phyloP scores from a whole-genome alignment of 441 rosid species.

The Croton laevigatus region DNA sequence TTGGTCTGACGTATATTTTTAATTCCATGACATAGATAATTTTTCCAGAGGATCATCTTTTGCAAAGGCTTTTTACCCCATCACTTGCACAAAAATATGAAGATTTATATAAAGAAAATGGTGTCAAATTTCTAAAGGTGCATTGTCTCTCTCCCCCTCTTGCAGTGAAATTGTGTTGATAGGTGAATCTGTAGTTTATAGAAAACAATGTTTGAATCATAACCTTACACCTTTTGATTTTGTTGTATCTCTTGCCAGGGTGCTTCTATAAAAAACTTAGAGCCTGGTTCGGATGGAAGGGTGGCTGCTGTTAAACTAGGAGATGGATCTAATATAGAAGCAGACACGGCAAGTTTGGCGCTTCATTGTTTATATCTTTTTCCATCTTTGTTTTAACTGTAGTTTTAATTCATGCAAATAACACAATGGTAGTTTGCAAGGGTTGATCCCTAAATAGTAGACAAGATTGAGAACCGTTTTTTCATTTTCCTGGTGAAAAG shows the following conservation, averaged over 20 bases:
- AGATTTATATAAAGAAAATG: constrained; percentile 72
- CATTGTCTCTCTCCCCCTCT: constrained; percentile 4
- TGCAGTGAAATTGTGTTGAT: neutral
- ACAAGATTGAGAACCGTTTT: too few species aligned
- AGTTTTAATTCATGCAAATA: neutral
- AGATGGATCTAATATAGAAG: constrained; percentile 77
- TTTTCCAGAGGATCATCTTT: constrained; percentile 78
- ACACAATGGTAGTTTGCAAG: neutral
- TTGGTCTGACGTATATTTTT: neutral
- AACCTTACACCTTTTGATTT: constrained; percentile 14
- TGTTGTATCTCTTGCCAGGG: constrained; percentile 49
- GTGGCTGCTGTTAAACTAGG: constrained; percentile 72
- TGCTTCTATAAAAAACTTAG: constrained; percentile 62
- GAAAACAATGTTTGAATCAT: neutral
- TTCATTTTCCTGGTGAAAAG: neutral
- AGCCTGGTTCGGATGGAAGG: constrained; percentile 71
- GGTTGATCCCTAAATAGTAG: too few species aligned
- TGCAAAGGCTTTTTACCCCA: constrained; percentile 89
- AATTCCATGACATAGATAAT: constrained; percentile 45
- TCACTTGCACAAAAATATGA: constrained; percentile 82
- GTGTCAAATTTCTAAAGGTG: constrained; percentile 75
- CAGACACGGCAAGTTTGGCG: constrained; percentile 56
- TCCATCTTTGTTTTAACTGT: neutral
- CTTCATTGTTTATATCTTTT: constrained; percentile 3
- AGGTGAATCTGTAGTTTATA: neutral